These are phyloP conservation scores for Artemisia annua DNA, from an alignment of 129 eudicot genomes.

Conservation along the genomic window DNA sequence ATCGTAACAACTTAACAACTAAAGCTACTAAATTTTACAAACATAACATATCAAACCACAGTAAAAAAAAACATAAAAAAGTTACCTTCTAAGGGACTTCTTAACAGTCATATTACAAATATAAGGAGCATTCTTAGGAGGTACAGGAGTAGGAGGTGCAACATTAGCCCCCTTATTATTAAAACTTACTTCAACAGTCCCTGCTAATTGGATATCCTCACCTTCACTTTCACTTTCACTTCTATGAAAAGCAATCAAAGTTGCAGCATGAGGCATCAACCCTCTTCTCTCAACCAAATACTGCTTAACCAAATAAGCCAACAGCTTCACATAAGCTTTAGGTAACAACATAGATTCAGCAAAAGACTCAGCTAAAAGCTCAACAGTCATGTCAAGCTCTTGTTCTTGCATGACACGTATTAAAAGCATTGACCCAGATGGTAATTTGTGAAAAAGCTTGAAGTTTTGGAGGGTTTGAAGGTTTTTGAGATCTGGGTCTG, in stretches of 20 bases:
- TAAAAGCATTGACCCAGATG: slow-evolving; percentile 68
- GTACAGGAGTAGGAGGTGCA: slow-evolving; percentile 82
- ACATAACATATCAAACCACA: neutral
- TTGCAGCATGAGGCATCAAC: slow-evolving; percentile 76
- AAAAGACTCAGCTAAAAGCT: slow-evolving; percentile 80
- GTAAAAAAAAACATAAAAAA: neutral
- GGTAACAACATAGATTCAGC: slow-evolving; percentile 84
- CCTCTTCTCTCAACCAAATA: slow-evolving; percentile 71
- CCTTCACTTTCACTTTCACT: slow-evolving; percentile 50
- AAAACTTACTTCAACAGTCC: slow-evolving; percentile 89
- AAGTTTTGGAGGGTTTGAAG: slow-evolving; percentile 53
- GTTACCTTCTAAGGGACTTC: slow-evolving; percentile 77
- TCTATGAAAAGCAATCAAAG: slow-evolving; percentile 63
- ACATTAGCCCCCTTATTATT: slow-evolving; percentile 77
- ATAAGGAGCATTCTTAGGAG: slow-evolving; percentile 79
- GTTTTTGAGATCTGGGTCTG: slow-evolving; percentile 60
- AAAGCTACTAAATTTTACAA: neutral
- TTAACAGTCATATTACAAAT: slow-evolving; percentile 90
- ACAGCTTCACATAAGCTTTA: slow-evolving; percentile 50
- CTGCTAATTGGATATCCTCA: slow-evolving; percentile 64
- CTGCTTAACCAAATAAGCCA: slow-evolving; percentile 76
- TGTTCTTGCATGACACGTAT: slow-evolving; percentile 79
- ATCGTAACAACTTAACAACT: neutral
- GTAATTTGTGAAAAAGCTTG: slow-evolving; percentile 54
- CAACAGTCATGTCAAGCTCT: slow-evolving; percentile 72